Evolutionary conservation across 2,329 filamentous ascomycete species (phyloP).

Genomic region (Intubia oerlemansii): DNA sequence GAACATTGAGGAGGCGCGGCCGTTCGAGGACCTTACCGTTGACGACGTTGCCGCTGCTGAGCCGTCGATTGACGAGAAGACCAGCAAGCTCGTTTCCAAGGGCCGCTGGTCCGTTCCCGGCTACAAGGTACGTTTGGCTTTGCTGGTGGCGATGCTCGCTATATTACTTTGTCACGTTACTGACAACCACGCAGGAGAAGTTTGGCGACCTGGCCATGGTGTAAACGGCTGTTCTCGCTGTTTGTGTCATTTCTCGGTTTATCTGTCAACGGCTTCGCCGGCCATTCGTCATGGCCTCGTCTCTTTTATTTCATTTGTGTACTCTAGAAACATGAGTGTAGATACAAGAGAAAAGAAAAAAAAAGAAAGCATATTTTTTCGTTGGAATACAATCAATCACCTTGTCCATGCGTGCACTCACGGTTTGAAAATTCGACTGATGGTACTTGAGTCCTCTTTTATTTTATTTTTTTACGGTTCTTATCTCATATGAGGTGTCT

Average conservation of each 20-base stretch:
- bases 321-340: constrained; percentile 48
- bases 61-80: constrained; percentile 96
- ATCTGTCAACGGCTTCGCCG: too few relatives aligned
- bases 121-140: constrained; percentile 61
- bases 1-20: constrained; percentile 91
- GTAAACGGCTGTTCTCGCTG: constrained; percentile 34
- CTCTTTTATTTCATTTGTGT: constrained; percentile 30
- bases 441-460: too few relatives aligned
- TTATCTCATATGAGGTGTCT: too few relatives aligned
- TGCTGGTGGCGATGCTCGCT: background rate
- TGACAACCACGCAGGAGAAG: constrained; percentile 59
- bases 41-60: constrained; percentile 88
- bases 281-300: too few relatives aligned
- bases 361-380: background rate
- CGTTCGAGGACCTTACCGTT: constrained; percentile 93
- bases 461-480: too few relatives aligned
- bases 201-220: constrained; percentile 92
- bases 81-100: constrained; percentile 82
- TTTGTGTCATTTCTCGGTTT: too few relatives aligned
- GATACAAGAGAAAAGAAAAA: constrained; percentile 13
- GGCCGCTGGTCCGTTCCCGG: constrained; percentile 95
- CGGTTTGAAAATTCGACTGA: too few relatives aligned
- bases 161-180: constrained; percentile 9
- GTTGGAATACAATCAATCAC: background rate
- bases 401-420: too few relatives aligned